Evolutionary conservation across 495 filamentous ascomycete species (phyloP).

Genomic region (Lasiosphaeria miniovina): DNA sequence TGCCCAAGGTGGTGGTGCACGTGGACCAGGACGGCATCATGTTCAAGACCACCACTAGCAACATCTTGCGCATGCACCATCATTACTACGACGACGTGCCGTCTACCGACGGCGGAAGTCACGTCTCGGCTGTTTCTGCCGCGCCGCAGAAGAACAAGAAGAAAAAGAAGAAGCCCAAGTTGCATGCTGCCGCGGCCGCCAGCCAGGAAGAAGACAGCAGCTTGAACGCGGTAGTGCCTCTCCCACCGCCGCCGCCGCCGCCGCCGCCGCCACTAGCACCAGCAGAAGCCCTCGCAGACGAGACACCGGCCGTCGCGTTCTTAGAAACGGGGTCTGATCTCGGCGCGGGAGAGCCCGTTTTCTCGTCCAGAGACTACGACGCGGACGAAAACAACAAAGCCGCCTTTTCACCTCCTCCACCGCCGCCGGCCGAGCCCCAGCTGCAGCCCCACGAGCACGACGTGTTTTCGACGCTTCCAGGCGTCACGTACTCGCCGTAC

Average conservation of each 20-base stretch:
- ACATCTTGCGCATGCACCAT: too few species aligned
- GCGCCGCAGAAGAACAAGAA: too few species aligned
- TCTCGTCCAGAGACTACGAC: too few species aligned
- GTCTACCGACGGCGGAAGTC: too few species aligned
- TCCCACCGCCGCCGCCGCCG: neutral
- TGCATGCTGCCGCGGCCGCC: too few species aligned
- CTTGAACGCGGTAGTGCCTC: neutral
- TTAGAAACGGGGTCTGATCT: too few species aligned
- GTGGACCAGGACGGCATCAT: slow-evolving; percentile 61
- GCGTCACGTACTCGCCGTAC: slow-evolving; percentile 75
- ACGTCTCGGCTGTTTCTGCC: neutral
- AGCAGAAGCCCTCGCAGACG: neutral
- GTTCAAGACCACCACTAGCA: slow-evolving; percentile 36
- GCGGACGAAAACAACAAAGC: neutral
- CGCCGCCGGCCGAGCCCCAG: slow-evolving; percentile 15
- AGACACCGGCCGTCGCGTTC: too few species aligned
- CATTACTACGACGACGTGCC: too few species aligned
- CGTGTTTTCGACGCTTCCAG: slow-evolving; percentile 34
- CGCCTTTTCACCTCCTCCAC: neutral
- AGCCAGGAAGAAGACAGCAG: too few species aligned
- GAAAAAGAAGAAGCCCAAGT: too few species aligned
- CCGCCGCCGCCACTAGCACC: neutral
- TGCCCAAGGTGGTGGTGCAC: slow-evolving; percentile 57
- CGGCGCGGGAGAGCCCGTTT: too few species aligned
- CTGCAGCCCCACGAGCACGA: slow-evolving; percentile 3